These are phyloP conservation scores for Excoecaria cochinchinensis DNA, from an alignment of 345 rosid species.

Conservation along the genomic window DNA sequence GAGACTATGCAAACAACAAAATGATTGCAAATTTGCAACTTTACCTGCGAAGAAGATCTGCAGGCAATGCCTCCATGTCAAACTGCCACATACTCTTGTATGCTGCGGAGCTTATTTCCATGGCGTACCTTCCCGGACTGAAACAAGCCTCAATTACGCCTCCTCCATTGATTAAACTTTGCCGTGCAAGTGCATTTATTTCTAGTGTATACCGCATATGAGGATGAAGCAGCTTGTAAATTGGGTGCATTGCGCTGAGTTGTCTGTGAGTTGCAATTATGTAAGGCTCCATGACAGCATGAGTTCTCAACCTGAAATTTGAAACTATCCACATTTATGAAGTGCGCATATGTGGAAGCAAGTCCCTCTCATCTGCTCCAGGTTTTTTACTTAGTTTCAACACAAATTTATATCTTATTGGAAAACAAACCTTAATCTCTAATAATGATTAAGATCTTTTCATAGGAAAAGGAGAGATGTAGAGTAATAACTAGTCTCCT, in stretches of 20 bases:
- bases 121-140: slow-evolving; percentile 68
- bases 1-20: background rate
- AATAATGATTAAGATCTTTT: too few relatives aligned
- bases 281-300: slow-evolving; percentile 87
- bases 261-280: slow-evolving; percentile 88
- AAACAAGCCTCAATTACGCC: slow-evolving; percentile 88
- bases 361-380: background rate
- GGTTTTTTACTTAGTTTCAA: background rate
- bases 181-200: slow-evolving; percentile 87
- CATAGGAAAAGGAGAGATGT: too few relatives aligned
- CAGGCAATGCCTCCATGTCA: slow-evolving; percentile 92
- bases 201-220: slow-evolving; percentile 93
- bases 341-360: background rate
- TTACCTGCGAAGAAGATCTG: slow-evolving; percentile 87
- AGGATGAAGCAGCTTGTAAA: slow-evolving; percentile 80
- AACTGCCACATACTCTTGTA: slow-evolving; percentile 79
- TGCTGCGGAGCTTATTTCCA: slow-evolving; percentile 94
- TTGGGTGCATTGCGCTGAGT: slow-evolving; percentile 83
- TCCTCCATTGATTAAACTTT: slow-evolving; percentile 85
- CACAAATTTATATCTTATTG: background rate
- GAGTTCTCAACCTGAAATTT: slow-evolving; percentile 75
- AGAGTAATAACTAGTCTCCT: too few relatives aligned
- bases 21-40: background rate
- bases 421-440: background rate
- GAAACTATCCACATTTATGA: slow-evolving; percentile 8